Conservation (phyloP, 2,329 filamentous ascomycete species). For the Cordyceps fumosorosea region DNA sequence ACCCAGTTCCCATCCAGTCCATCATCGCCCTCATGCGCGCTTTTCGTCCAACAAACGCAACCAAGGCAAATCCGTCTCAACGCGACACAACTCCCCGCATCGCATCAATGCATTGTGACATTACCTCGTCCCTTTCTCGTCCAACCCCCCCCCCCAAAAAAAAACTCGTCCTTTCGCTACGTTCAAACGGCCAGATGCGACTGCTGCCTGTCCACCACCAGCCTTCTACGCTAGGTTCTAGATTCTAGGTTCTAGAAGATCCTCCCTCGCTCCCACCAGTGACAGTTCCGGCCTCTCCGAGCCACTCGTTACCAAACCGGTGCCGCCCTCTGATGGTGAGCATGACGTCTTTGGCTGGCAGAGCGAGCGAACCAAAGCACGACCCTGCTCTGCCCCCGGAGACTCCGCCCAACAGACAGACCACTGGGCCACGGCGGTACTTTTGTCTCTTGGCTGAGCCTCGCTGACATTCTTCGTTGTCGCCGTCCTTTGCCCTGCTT, state of each 20-base stretch:
- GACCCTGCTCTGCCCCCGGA: not conserved
- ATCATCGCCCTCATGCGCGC: not conserved
- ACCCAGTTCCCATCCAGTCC: no score
- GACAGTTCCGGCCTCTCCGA: constrained; percentile 1
- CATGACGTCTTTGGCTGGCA: no score
- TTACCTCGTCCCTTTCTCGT: not conserved
- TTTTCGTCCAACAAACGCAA: not conserved
- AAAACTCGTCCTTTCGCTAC: not conserved
- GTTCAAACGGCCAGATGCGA: not conserved
- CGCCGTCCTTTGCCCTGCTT: no score
- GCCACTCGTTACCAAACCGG: no score
- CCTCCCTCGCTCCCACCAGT: not conserved
- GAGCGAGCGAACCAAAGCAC: no score
- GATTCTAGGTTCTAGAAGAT: not conserved
- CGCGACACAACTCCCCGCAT: not conserved
- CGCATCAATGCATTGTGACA: not conserved
- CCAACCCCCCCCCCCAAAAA: no score
- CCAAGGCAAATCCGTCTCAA: not conserved
- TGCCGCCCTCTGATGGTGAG: not conserved
- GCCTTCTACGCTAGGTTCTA: not conserved
- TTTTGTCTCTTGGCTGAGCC: not conserved
- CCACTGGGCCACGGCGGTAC: not conserved
- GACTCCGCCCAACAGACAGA: not conserved
- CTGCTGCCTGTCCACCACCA: not conserved
- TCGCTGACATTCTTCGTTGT: not conserved